Conservation (phyloP, 2,329 filamentous ascomycete species). For the Beauveria brongniartii region DNA sequence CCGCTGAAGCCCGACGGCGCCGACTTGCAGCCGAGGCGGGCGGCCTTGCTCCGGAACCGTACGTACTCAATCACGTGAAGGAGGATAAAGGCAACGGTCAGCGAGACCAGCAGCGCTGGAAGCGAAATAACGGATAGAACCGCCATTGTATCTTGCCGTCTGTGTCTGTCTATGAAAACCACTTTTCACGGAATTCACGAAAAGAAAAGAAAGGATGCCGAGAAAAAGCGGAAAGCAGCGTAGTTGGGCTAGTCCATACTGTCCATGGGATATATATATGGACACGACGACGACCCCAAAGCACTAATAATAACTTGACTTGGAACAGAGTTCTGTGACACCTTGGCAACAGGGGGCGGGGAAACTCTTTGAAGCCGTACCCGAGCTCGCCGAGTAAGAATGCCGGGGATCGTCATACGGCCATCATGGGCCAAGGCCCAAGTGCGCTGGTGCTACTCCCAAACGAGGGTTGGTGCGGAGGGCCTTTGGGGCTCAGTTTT, state of each 20-base stretch:
- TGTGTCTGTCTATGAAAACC: neutral
- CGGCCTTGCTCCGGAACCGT: neutral
- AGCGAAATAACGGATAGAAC: constrained; percentile 2
- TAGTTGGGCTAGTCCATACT: neutral
- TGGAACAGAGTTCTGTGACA: neutral
- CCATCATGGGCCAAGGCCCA: neutral
- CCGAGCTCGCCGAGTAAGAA: neutral
- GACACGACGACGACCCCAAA: neutral
- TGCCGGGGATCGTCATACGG: neutral
- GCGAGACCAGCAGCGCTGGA: constrained; percentile 3
- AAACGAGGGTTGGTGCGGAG: neutral
- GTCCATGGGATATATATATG: neutral
- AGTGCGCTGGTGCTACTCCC: no score
- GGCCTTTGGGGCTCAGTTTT: neutral
- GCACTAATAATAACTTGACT: neutral
- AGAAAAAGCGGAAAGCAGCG: neutral
- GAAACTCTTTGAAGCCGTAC: neutral
- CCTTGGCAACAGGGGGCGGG: neutral
- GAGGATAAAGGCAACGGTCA: neutral
- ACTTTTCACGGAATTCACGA: neutral
- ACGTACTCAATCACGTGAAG: neutral
- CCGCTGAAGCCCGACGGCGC: constrained; percentile 2
- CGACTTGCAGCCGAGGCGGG: constrained; percentile 15
- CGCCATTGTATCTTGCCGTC: neutral
- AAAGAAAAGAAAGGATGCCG: neutral